Percentiles rank a stretch among this genome's conserved stretches.
phyloP scores from a whole-genome alignment of 2,329 filamentous ascomycete species.

The Aspergillus eucalypticola region DNA sequence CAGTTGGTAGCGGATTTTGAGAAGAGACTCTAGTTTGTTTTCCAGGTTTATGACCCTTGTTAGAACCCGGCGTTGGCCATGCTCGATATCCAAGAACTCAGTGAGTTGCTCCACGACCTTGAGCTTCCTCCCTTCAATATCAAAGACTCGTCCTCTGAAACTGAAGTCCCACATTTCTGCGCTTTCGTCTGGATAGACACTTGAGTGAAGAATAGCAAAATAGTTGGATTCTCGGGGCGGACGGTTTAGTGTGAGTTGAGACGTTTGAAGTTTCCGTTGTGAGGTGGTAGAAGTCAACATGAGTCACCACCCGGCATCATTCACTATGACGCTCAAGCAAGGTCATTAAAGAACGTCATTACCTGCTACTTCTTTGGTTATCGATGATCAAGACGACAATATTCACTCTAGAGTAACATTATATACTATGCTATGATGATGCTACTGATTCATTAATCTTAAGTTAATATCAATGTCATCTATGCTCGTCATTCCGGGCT shows the following conservation, averaged over 20 bases:
- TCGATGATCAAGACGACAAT: too few species aligned
- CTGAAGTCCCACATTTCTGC: not conserved
- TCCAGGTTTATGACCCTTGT: not conserved
- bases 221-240: not conserved
- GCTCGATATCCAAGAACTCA: not conserved
- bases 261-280: not conserved
- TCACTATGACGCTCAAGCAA: not conserved
- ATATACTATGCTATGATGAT: too few species aligned
- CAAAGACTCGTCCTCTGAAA: not conserved
- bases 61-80: not conserved
- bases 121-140: not conserved
- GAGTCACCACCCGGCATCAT: not conserved
- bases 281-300: not conserved
- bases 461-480: too few species aligned
- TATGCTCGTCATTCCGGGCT: too few species aligned
- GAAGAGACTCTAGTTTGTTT: not conserved
- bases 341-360: not conserved
- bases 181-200: not conserved
- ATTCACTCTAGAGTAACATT: too few species aligned
- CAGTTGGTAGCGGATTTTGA: not conserved
- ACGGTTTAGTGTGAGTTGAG: not conserved
- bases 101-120: not conserved
- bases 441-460: too few species aligned
- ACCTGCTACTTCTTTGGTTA: not conserved
- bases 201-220: not conserved